These are phyloP conservation scores for Petrea volubilis DNA, from an alignment of 257 asterid genomes.

Conservation along the genomic window DNA sequence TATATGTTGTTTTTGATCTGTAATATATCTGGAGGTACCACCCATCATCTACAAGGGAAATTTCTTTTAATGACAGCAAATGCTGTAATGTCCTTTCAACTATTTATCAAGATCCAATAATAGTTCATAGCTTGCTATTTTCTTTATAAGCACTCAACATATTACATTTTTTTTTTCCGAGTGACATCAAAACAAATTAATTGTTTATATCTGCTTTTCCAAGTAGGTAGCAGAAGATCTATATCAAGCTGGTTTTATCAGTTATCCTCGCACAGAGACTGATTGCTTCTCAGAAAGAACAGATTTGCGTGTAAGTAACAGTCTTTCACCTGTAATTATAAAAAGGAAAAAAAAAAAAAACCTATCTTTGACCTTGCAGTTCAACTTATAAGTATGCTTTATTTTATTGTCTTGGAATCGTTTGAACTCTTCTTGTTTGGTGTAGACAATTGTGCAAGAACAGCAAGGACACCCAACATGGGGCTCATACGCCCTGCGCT, in stretches of 20 bases:
- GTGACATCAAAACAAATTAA: constrained; percentile 3
- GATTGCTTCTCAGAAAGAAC: constrained; percentile 77
- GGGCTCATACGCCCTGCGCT: constrained; percentile 87
- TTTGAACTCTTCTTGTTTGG: constrained; percentile 31
- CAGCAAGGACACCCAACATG: constrained; percentile 86
- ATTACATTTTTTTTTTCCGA: constrained; percentile 1
- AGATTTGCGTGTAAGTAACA: constrained; percentile 63
- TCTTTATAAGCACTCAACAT: background rate
- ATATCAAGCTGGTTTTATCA: constrained; percentile 94
- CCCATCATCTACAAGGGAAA: constrained; percentile 7
- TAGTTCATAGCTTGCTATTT: constrained; percentile 11
- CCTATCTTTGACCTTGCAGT: background rate
- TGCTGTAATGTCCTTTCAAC: constrained; percentile 9
- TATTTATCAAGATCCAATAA: constrained; percentile 9
- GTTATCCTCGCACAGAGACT: constrained; percentile 99
- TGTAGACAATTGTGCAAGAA: constrained; percentile 82
- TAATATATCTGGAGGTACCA: constrained; percentile 9
- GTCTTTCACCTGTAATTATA: constrained; percentile 16
- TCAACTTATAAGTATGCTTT: constrained; percentile 1
- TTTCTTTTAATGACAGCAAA: constrained; percentile 17
- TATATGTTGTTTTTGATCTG: constrained; percentile 3
- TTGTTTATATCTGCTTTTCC: constrained; percentile 14
- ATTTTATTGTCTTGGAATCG: background rate
- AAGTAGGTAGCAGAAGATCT: constrained; percentile 95
- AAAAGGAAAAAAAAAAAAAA: too few species aligned